Evolutionary conservation across 345 rosid species (phyloP), one percentile per base, ranked within the genome.

Genomic region (Gynandropsis gynandra): DNA sequence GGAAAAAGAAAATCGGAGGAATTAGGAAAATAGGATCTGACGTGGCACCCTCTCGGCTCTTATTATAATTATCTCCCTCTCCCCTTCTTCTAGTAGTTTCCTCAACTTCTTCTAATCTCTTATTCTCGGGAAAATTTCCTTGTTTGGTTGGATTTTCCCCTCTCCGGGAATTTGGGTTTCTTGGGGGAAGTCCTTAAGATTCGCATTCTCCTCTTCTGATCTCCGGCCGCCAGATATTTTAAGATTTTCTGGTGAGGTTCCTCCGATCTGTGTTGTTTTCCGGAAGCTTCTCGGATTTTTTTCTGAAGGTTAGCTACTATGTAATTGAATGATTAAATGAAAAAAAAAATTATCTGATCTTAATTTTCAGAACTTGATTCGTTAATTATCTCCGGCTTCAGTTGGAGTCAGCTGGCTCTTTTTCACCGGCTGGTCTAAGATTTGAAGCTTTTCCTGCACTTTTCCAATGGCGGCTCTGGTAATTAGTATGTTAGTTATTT

Each of bases 31-130:
- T 14, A 14, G 16, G 0, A 49, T 72, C 69, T 59, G 63, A 81
- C 73, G 83, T 75, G 81, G 70, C 76, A 41, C 15, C 45, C 16
- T 40, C 17, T 21, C 21, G 1, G 14, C 50, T 54, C 47, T 24
- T 32, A n/a, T n/a, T n/a, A 47, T 47, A 43, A 29, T 16, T 43
- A 21, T 10, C 43, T 9, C 52, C 18, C 46, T 16, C 44, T 47
- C 64, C 42, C 32, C 12, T 46, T 42, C 14, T 49, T 43, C 69
- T 16, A 19, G 31, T 54, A 68, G 11, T 18, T 29, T 16, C 44
- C 43, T 61, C 42, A 29, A 9, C 51, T 42, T 43, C 69, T 16
- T 43, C 69, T 16, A 14, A 19, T 54, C 62, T 4, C 43, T 51
- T 37, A 49, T 29, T 54, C 13, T 44, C 52, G 24, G 27, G 37